phyloP scores from a whole-genome alignment of 2,329 filamentous ascomycete species.

The Shiraia sp. region DNA sequence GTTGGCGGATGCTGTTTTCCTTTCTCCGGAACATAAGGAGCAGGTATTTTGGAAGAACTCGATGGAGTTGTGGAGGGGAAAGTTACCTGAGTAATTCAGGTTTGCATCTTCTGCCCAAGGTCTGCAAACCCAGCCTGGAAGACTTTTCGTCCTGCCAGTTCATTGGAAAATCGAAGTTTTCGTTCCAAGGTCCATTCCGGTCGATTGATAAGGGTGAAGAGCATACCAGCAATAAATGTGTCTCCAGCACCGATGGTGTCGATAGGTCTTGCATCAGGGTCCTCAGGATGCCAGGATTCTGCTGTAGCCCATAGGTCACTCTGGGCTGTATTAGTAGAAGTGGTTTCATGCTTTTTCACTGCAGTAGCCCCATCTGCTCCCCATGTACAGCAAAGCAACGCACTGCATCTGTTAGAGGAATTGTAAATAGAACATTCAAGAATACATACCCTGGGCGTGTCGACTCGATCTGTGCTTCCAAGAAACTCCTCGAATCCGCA shows the following conservation, averaged over 20 bases:
- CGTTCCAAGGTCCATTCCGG: conserved; percentile 54
- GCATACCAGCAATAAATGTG: conserved; percentile 73
- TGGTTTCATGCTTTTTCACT: conserved; percentile 38
- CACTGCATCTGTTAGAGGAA: conserved; percentile 40
- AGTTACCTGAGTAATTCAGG: too few species aligned
- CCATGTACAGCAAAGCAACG: conserved; percentile 63
- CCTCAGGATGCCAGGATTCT: conserved; percentile 9
- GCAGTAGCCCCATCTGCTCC: conserved; percentile 58
- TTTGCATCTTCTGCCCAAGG: too few species aligned
- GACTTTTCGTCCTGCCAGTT: conserved; percentile 70
- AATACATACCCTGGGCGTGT: too few species aligned
- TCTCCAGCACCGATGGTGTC: conserved; percentile 76
- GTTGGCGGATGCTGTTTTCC: conserved; percentile 26
- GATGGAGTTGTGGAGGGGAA: conserved; percentile 29
- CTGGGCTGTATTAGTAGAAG: conserved; percentile 10
- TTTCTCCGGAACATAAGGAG: conserved; percentile 29
- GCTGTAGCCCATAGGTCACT: conserved; percentile 12
- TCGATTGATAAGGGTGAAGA: conserved; percentile 63
- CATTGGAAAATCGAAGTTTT: conserved; percentile 65
- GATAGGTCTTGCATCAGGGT: conserved; percentile 13
- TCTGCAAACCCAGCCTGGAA: conserved; percentile 64
- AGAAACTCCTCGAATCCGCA: conserved; percentile 17
- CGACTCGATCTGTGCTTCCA: conserved; percentile 34
- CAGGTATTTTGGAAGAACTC: conserved; percentile 34
- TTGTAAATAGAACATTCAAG: too few species aligned